Base-by-base conservation (phyloP, 2,329 filamentous ascomycete species). In the Paracorniculantispora psalliotae region DNA sequence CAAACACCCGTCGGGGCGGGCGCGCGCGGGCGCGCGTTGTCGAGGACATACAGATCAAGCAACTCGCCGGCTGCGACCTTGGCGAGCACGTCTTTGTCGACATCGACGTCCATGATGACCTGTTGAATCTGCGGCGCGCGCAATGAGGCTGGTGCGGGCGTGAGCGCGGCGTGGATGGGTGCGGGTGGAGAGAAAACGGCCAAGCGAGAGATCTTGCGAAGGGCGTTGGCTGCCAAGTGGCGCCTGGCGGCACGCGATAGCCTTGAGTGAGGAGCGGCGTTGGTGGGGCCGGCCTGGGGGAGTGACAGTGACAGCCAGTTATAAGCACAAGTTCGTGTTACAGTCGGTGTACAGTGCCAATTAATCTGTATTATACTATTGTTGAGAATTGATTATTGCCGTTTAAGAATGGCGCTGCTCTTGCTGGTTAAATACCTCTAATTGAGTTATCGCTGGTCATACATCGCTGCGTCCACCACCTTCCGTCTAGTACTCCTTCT, bases 21-120 rank as follows among this genome's bases (percentile, higher is more conserved):
- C 49, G 15, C 21, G 52, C n/a, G 6, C 13, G 15, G 15, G n/a
- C 43, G 13, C 41, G 12, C 12, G 30, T 25, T 21, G 33, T 8
- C 19, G 15, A 28, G 25, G 8, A 68, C 82, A 72, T 74, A 87
- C 84, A 78, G 79, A 67, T 85, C 79, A 63, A 86, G 79, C 19
- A 74, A 65, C 21, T 75, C 78, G 63, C 83, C 83, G 19, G 73
- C 69, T 23, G 83, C 81, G 63, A 84, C 73, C 61, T 64, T 74
- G 62, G 67, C 69, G 63, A 85, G 72, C 30, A 78, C 70, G 30
- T 76, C 79, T 50, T 82, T 79, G 62, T 81, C 81, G 47, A 71
- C 72, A 62, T 85, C 83, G 37, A 81, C 75, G 59, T 85, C 82
- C 82, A 85, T 85, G 47, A 37, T 63, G 63, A 49, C 75, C 64